These are phyloP conservation scores for Phytophthora podocarpi DNA, from an alignment of 352 stramenopile species.

Conservation along the genomic window DNA sequence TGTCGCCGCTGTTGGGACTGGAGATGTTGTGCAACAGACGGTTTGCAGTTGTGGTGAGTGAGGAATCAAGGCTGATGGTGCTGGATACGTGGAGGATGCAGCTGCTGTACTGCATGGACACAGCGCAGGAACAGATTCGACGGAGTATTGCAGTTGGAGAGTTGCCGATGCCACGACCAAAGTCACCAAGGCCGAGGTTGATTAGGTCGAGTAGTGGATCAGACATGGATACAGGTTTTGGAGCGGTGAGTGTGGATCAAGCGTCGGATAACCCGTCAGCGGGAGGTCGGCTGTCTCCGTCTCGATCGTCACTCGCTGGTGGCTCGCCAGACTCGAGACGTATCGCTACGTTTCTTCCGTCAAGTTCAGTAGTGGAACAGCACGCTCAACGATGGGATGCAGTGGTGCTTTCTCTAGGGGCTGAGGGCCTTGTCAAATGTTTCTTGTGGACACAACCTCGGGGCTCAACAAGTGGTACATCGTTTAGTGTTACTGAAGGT, in stretches of 20 bases:
- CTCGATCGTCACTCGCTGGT: slow-evolving; percentile 9
- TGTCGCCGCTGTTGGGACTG: slow-evolving; percentile 69
- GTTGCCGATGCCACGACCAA: slow-evolving; percentile 42
- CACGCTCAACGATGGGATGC: slow-evolving; percentile 59
- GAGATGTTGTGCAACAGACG: slow-evolving; percentile 77
- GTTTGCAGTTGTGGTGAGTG: slow-evolving; percentile 74
- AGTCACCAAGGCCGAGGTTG: slow-evolving; percentile 14
- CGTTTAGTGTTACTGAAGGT: slow-evolving; percentile 23
- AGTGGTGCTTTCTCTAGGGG: slow-evolving; percentile 74
- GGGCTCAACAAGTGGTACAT: slow-evolving; percentile 30
- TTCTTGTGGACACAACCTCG: slow-evolving; percentile 82
- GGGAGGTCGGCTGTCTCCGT: slow-evolving; percentile 10
- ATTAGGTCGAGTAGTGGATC: slow-evolving; percentile 28
- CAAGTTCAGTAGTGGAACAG: slow-evolving; percentile 1
- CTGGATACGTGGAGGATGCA: slow-evolving; percentile 79
- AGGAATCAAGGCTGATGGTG: slow-evolving; percentile 78
- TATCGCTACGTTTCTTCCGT: slow-evolving; percentile 15
- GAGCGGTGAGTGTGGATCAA: background rate
- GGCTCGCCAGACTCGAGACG: slow-evolving; percentile 16
- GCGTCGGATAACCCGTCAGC: background rate
- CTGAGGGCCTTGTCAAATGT: slow-evolving; percentile 79
- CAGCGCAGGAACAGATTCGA: slow-evolving; percentile 79
- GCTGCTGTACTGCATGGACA: slow-evolving; percentile 77
- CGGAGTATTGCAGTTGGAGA: slow-evolving; percentile 69
- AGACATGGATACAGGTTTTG: slow-evolving; percentile 13